Conservation (phyloP, 2,329 filamentous ascomycete genomes). For the Cercospora beticola region DNA sequence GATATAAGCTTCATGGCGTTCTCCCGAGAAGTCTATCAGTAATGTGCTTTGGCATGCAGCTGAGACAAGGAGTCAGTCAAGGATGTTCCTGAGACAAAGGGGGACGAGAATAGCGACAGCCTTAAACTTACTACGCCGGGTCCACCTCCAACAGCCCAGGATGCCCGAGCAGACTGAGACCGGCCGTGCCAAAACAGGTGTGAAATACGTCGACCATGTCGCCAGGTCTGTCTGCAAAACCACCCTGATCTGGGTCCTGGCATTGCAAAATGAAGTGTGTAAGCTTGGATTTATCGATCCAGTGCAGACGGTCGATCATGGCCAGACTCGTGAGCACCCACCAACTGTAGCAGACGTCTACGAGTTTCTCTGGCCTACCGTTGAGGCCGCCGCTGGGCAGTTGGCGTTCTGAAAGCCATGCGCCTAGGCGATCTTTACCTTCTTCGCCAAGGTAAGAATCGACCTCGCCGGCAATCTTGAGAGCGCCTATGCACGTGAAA, state of each 20-base stretch:
- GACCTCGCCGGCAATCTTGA: constrained; percentile 78
- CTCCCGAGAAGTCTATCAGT: constrained; percentile 58
- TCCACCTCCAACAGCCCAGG: constrained; percentile 78
- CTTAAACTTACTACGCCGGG: constrained; percentile 69
- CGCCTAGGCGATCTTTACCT: constrained; percentile 70
- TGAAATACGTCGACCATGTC: constrained; percentile 98
- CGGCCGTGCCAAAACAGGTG: constrained; percentile 84
- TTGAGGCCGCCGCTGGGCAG: constrained; percentile 85
- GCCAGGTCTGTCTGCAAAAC: constrained; percentile 84
- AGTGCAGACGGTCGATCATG: constrained; percentile 84
- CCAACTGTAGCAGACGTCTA: constrained; percentile 99
- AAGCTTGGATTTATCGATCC: constrained; percentile 85
- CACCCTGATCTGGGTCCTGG: constrained; percentile 81
- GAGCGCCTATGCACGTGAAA: constrained; percentile 85
- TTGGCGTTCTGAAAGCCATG: constrained; percentile 93
- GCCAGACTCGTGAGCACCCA: constrained; percentile 92
- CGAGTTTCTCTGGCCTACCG: constrained; percentile 88
- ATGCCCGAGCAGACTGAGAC: constrained; percentile 78
- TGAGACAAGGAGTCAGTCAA: constrained; percentile 21
- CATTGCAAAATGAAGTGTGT: constrained; percentile 79
- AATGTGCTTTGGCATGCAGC: constrained; percentile 60
- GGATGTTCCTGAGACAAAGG: constrained; percentile 5
- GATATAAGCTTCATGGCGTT: constrained; percentile 24
- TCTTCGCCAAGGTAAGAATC: constrained; percentile 67
- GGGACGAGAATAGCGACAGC: constrained; percentile 11